These are phyloP conservation scores for Pelagomonas calceolata DNA, from an alignment of 108 stramenopile species.

Conservation along the genomic window DNA sequence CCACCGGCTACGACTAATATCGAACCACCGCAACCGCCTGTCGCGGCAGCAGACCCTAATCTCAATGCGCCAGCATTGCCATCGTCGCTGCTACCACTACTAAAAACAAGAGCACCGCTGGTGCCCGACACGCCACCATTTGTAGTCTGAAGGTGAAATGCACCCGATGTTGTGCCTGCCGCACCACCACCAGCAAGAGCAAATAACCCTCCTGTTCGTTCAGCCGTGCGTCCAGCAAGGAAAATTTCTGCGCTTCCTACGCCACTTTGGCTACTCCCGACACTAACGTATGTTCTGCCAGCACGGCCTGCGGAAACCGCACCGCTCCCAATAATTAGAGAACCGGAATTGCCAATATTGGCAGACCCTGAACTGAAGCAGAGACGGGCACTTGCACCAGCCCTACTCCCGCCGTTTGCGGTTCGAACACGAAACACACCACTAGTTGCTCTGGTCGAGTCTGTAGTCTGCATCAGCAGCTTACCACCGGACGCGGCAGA, in stretches of 20 bases:
- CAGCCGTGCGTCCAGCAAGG: background rate
- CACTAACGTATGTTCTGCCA: background rate
- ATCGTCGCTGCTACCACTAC: background rate
- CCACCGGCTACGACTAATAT: conserved; percentile 2
- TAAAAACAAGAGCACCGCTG: background rate
- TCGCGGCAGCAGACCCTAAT: background rate
- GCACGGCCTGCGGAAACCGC: background rate
- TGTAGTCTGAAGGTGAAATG: background rate
- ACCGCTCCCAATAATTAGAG: conserved; percentile 2
- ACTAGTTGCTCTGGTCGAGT: background rate
- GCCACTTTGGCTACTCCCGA: conserved; percentile 3
- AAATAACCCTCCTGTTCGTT: background rate
- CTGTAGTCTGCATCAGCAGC: background rate
- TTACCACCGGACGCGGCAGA: background rate
- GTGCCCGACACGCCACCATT: background rate
- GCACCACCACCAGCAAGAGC: conserved; percentile 2
- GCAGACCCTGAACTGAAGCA: conserved; percentile 5
- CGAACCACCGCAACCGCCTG: conserved; percentile 2
- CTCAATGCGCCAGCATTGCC: too few relatives aligned
- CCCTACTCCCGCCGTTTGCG: background rate
- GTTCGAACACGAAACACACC: background rate
- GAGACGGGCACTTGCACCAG: background rate
- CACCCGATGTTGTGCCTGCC: background rate
- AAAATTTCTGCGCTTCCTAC: background rate
- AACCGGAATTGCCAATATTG: background rate